Evolutionary conservation across 1,284 basidiomycete genomes (phyloP), one percentile per base, ranked within the genome.

Genomic region (Ceratobasidium sp.): DNA sequence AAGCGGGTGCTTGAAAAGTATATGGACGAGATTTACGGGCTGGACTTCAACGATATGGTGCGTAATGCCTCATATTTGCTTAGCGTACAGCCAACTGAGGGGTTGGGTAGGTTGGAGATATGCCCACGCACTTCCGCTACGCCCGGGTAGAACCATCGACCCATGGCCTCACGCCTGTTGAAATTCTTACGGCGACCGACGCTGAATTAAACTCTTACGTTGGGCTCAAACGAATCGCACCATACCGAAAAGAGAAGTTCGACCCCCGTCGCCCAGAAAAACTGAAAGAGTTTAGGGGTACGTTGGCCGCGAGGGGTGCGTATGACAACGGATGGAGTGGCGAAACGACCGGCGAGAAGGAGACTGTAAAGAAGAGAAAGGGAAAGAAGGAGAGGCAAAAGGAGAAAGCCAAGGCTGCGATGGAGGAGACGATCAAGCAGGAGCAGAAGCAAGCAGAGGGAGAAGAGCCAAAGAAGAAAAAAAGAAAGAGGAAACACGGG

Each of bases 1-100:
- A 92, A 92, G 78, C 82, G 81, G 50, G 90, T 88, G 74, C 80
- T 96, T 64, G 88, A 94, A 68, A 83, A 92, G 75, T 93, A 96
- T 74, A 91, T 98, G 87, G 92, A 96, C 72, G 92, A 95, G 76
- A 84, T 98, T 62, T 91, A 94, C 77, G 87, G 83, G 32, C 83
- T 98, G 20, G 95, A 98, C 74, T 97, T 98, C 82, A 98, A 98
- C 79, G 96, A 98, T 77, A 86, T 97, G 83, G 94, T 95, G 72
- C 75, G 89, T 80, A 2, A 34, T 62, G 54, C 42, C 52, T 45
- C 67, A 49, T 31, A 54, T 62, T 22, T 53, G 27, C 34, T 50
- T 27, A 54, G 45, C 45, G 7, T 47, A n/a, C n/a, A 20, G 32
- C 25, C 40, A 22, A 64, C 57, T 69, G 31, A n/a, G 22, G 20